Base-by-base conservation (phyloP, 306 rosid species). In the Potentilla sterilis region DNA sequence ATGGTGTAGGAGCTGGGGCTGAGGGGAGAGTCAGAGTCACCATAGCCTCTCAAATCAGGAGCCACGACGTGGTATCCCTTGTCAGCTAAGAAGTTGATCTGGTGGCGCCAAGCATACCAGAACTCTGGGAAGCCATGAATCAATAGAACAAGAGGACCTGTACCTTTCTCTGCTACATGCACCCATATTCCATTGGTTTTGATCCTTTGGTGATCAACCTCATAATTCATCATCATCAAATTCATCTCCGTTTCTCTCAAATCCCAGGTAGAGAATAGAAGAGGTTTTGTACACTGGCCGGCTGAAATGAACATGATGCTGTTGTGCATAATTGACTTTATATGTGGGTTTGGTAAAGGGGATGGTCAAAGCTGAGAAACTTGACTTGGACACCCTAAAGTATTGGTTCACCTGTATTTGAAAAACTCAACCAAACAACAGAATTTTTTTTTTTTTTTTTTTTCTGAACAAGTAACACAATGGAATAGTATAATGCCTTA, bases 1-100 rank as follows among this genome's bases (percentile, higher is more conserved):
- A 28, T 0, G 46, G 91, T 84, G 75, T 92, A 85, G 76, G 91
- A 88, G 57, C 19, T 67, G 37, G 87, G 83, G 67, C 62, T 75
- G 38, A 87, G 73, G 32, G 95, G 93, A 81, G 89, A 79, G 28
- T 88, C 88, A 22, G 89, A 89, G 68, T 85, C 89, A 24, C 94
- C 94, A 9, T 83, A 88, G 72, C 95, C 97, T 86, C 97, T 82
- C 24, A 91, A 77, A 79, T 91, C 97, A 40, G 91, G 97, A 35
- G 93, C 91, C 69, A 91, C 89, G 1, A 80, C 92, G 73, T 85
- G 95, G 78, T 85, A 86, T 42, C 93, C 92, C 19, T 88, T 80
- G 7, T 76, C 73, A 7, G 89, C 85, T 81, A 89, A 82, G 80
- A 24, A 69, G 21, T 76, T 75, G 44, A 89, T 83, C 76, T 86